phyloP scores from a whole-genome alignment of 371 early-diverging fungal genomes.

The Coemansia sp. region DNA sequence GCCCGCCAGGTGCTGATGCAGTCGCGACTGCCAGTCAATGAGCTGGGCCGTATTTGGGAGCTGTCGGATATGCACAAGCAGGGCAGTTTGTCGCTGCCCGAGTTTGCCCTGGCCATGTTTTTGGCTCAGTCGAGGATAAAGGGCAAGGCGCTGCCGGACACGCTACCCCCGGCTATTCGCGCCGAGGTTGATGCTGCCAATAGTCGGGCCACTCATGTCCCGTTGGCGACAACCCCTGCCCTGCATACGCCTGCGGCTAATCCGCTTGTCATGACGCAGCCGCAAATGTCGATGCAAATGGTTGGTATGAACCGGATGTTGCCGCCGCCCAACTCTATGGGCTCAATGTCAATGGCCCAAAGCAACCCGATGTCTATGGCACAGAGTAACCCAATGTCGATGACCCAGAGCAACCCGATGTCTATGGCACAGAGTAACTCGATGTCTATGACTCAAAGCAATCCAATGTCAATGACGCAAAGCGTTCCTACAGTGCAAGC shows the following conservation, averaged over 20 bases:
- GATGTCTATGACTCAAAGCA: neutral
- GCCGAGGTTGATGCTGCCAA: slow-evolving; percentile 26
- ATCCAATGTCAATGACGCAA: neutral
- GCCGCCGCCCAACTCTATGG: neutral
- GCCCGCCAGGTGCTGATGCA: slow-evolving; percentile 80
- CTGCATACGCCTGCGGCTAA: neutral
- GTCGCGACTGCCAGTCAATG: slow-evolving; percentile 73
- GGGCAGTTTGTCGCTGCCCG: slow-evolving; percentile 55
- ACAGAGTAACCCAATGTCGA: neutral
- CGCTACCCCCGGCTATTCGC: slow-evolving; percentile 49
- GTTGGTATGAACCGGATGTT: neutral
- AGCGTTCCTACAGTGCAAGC: neutral
- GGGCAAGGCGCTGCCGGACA: slow-evolving; percentile 47
- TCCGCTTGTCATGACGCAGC: neutral
- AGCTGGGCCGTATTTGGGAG: slow-evolving; percentile 81
- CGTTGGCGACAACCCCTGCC: neutral
- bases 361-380: neutral
- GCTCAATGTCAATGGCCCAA: neutral
- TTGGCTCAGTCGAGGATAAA: slow-evolving; percentile 53
- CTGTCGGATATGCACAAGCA: slow-evolving; percentile 42
- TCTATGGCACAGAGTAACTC: neutral
- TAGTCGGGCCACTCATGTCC: neutral
- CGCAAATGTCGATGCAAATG: slow-evolving; percentile 18
- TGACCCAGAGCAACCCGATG: neutral
- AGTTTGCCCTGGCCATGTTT: slow-evolving; percentile 62